Conservation (phyloP, 108 stramenopile genomes). For the Conticribra guillardii region DNA sequence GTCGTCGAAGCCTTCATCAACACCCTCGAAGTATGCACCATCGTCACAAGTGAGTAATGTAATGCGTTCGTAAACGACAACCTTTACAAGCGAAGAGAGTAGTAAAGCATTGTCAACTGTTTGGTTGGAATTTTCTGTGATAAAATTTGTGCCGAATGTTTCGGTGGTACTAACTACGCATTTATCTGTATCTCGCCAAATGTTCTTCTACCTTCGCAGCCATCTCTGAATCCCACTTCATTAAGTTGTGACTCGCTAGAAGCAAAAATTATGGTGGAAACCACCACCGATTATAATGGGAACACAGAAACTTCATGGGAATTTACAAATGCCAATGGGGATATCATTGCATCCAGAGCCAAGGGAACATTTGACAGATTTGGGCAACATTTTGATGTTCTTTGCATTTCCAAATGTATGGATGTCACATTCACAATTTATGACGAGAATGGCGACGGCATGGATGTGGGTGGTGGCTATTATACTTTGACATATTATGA, state of each 20-base stretch:
- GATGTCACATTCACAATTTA: background rate
- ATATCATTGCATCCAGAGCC: background rate
- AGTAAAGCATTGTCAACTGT: too few relatives aligned
- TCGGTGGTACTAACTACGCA: too few relatives aligned
- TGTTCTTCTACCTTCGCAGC: too few relatives aligned
- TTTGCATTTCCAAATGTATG: background rate
- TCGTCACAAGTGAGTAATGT: too few relatives aligned
- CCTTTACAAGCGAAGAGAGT: too few relatives aligned
- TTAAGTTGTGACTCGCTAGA: background rate
- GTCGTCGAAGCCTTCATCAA: too few relatives aligned
- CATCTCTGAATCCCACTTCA: too few relatives aligned
- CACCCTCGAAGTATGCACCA: too few relatives aligned
- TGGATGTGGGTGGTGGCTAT: background rate
- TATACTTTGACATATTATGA: background rate
- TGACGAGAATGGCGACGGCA: background rate
- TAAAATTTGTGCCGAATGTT: too few relatives aligned
- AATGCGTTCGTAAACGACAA: too few relatives aligned
- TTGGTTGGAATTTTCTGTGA: too few relatives aligned
- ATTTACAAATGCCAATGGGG: background rate
- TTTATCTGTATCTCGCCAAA: too few relatives aligned
- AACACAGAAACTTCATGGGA: background rate
- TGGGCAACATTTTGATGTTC: background rate
- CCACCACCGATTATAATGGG: background rate
- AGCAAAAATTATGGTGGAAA: background rate
- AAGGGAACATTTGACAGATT: background rate